Evolutionary conservation across 306 rosid genomes (phyloP), one percentile per base, ranked within the genome.

Genomic region (Heteromeles arbutifolia): DNA sequence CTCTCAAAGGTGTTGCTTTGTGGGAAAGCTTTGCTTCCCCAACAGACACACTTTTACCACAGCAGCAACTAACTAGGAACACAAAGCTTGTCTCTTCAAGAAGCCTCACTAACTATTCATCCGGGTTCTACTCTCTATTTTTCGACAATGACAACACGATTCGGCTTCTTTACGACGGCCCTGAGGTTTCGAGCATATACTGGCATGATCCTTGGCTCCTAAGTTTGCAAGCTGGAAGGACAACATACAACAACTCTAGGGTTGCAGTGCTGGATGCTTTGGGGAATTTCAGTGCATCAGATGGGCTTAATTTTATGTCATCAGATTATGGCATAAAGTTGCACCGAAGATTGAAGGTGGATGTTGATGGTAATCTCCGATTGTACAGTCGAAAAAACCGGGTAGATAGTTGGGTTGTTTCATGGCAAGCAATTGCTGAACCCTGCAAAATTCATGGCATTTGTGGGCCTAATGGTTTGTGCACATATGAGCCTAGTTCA

Each of bases 11-110:
- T 24, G 77, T 21, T 21, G 53, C 29, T 1, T 54, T 85, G 29
- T 89, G 93, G 91, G 87, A 89, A 59, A 87, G 91, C 75, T 89
- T 87, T 56, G 82, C 84, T 75, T 89, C 73, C 8, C 91, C 91
- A 0, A 85, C 91, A 1, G 87, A 87, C 31, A 89, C 93, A 0
- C 89, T 89, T 64, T 65, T 89, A 4, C 87, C 91, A 52, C 74
- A 52, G 17, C 93, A 89, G 54, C 56, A 15, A n/a, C 68, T 89
- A 74, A 87, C 84, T 11, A 74, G 83, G 67, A 39, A 44, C 21
- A 32, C 85, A 8, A 75, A 72, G 56, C 70, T 89, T 0, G 65
- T 85, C 61, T 87, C 89, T 3, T 79, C 90, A 14, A 81, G 82
- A 79, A 87, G 89, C 66, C 64, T 50, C 13, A 86, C 77, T 8